phyloP scores from a whole-genome alignment of 2,329 filamentous ascomycete species.

The Stachybotrys chartarum region DNA sequence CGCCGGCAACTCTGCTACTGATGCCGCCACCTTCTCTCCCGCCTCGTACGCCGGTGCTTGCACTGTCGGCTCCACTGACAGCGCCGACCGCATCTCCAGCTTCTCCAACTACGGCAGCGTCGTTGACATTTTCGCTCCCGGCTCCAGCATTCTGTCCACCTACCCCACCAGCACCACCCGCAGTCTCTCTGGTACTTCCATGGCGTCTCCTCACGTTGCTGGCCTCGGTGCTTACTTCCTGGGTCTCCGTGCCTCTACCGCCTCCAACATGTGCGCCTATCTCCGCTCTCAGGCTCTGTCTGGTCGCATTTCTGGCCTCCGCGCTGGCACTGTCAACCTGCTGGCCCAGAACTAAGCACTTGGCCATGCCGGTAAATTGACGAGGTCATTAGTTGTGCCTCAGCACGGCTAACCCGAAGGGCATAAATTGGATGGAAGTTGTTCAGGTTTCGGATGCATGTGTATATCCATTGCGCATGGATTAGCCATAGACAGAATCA shows the following conservation, averaged over 20 bases:
- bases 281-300: conserved; percentile 29
- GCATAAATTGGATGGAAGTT: neutral
- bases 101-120: conserved; percentile 46
- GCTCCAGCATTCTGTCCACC: conserved; percentile 37
- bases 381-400: neutral
- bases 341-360: conserved; percentile 13
- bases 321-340: conserved; percentile 12
- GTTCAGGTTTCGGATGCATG: neutral
- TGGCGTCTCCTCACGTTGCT: conserved; percentile 35
- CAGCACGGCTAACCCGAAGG: neutral
- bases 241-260: conserved; percentile 22
- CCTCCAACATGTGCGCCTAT: conserved; percentile 9
- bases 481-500: neutral
- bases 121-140: conserved; percentile 46
- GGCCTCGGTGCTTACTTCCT: conserved; percentile 38
- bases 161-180: conserved; percentile 34
- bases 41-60: conserved; percentile 40
- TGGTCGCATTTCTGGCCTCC: conserved; percentile 19
- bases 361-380: neutral
- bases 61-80: conserved; percentile 43
- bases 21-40: conserved; percentile 38
- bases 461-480: neutral
- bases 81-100: conserved; percentile 29
- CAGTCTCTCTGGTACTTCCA: conserved; percentile 39
- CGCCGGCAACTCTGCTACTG: conserved; percentile 39